Evolutionary conservation across 176 grass and related monocot species (phyloP), one percentile per base, ranked within the genome.

Genomic region (Paspalum notatum): DNA sequence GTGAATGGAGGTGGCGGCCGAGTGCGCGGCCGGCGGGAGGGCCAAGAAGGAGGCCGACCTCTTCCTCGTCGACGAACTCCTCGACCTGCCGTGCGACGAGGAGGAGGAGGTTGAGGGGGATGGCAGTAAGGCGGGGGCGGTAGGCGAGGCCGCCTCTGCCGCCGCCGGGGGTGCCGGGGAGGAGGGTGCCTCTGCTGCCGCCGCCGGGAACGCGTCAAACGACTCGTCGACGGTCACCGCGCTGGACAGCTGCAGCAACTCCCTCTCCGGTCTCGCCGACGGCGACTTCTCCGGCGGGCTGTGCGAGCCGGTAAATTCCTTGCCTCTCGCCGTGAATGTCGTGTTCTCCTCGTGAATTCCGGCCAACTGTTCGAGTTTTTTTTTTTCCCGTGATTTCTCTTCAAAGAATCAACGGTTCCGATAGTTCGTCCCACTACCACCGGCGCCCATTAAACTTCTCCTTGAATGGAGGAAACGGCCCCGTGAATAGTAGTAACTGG

Each of bases 221-320:
- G 90, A 95, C 25, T 93, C 88, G 18, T 99, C 96, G 18, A 95
- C 92, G 22, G 86, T 95, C 54, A 95, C 88, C 20, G 92, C 76
- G 11, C 82, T 94, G 16, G 96, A 95, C 68, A 99, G 96, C 86
- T 90, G 88, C 83, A 95, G 83, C 88, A 93, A 91, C 77, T 98
- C 95, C 62, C 74, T 93, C 71, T 99, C 96, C 40, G 84, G 86
- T 27, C 58, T 91, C 42, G 67, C 80, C 42, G 90, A 91, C 60
- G 87, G 81, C 53, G 69, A 71, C 75, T 89, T 93, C 87, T 93
- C 95, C 45, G 84, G 79, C 72, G 95, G 86, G 57, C 88, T 99
- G 39, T 91, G 86, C 76, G 92, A 99, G 75, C 92, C 88, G 86
- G 96, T 93, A 91, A 91, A 62, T 77, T 60, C 13, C 38, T 51